These are phyloP conservation scores for Nadsonia starkeyi-henricii DNA, from an alignment of 1,139 yeast genomes.

Conservation along the genomic window DNA sequence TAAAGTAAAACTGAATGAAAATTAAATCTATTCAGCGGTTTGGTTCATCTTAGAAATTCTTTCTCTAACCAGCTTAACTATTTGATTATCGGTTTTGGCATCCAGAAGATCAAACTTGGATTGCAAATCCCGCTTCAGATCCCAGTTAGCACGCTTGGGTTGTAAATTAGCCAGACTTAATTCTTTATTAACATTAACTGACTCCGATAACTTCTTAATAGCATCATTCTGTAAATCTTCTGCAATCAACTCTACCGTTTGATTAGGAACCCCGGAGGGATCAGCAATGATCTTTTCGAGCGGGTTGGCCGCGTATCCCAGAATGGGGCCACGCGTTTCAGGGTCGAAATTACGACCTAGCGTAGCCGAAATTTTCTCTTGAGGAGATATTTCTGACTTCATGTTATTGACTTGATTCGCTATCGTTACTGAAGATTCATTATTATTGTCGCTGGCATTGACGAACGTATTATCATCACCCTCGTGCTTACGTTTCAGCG, in stretches of 20 bases:
- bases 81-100: constrained; percentile 27
- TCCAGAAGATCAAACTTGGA: constrained; percentile 26
- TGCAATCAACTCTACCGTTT: constrained; percentile 26
- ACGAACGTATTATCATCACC: constrained; percentile 3
- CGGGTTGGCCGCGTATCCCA: constrained; percentile 25
- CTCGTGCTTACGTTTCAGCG: not conserved
- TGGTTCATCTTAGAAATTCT: constrained; percentile 15
- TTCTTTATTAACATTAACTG: constrained; percentile 6
- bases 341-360: constrained; percentile 24
- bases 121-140: constrained; percentile 28
- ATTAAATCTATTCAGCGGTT: no score
- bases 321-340: constrained; percentile 19
- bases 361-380: not conserved
- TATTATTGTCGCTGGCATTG: constrained; percentile 8
- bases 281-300: constrained; percentile 13
- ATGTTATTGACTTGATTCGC: constrained; percentile 8
- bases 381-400: constrained; percentile 5
- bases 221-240: constrained; percentile 21
- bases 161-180: constrained; percentile 16
- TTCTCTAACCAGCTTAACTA: constrained; percentile 29
- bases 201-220: constrained; percentile 14
- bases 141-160: constrained; percentile 26
- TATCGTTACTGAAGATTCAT: constrained; percentile 5
- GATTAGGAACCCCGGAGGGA: constrained; percentile 8
- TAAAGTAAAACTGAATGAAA: no score